Evolutionary conservation across 2,329 filamentous ascomycete genomes (phyloP), one percentile per base, ranked within the genome.

Genomic region (Fusarium piperis): DNA sequence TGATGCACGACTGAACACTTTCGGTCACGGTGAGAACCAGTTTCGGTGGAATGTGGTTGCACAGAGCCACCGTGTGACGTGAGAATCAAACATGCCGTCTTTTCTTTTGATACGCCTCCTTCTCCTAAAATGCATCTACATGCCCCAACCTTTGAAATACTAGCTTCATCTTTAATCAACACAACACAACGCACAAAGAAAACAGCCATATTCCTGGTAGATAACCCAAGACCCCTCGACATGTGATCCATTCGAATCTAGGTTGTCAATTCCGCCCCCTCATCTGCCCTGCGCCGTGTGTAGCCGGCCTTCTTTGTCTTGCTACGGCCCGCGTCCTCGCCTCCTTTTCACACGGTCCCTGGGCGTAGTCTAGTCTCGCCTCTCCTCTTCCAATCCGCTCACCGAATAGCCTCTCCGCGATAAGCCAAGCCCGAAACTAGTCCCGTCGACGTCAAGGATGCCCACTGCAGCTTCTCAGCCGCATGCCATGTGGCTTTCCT

Each of bases 221-320:
- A 71, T 67, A 62, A 44, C n/a, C 44, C 59, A 67, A 53, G 48
- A 33, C 16, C 48, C 48, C 35, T 59, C 58, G 51, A 65, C 70
- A 72, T 72, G 70, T 72, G 70, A 71, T 65, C 44, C 39, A 15
- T 44, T 44, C 59, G 60, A 62, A 73, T 71, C 57, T 65, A 18
- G 13, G 59, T 46, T 46, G 44, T 30, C 53, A 57, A 56, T 65
- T 65, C 57, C 55, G 64, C 68, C 62, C 68, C 60, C 61, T 59
- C 39, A 30, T 56, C 53, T 48, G 32, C 30, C 65, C 48, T 73
- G 66, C 68, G 72, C 69, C 74, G 72, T 70, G 39, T 64, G 69
- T 76, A 76, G 67, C 74, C 74, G 74, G 58, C 55, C 39, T 60
- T 65, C 59, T 70, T 65, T 44, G 53, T 59, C 73, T 68, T 58